Evolutionary conservation across 805 yeast genomes (phyloP), one percentile per base, ranked within the genome.

Genomic region (Ascoidea tarda): DNA sequence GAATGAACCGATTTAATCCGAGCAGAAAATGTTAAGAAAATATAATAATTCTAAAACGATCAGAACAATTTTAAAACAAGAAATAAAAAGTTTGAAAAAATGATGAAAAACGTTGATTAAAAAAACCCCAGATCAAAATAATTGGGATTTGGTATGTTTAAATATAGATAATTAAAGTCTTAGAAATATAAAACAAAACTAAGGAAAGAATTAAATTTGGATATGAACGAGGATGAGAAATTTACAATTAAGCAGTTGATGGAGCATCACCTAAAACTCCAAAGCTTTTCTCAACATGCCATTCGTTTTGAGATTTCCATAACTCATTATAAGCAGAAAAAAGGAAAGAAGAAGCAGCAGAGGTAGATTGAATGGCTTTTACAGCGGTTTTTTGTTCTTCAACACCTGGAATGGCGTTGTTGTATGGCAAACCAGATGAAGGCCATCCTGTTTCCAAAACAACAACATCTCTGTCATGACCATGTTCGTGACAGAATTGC

Each of bases 391-490:
- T 62, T 64, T 81, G 86, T 68, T 80, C 77, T 5, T 58, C 63
- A 32, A 58, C 58, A 21, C 81, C 76, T 48, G 86, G 84, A 45
- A 79, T 80, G 58, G 81, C 79, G 48, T 57, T 55, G 52, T 81
- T 80, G 58, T 70, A 75, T 53, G 73, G 60, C 56, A 69, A 64
- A 60, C 87, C 87, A 58, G 71, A 62, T 28, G 83, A 75, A 60
- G 87, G 87, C 87, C 87, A 81, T 47, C 87, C 87, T 50, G 84
- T 75, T 67, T 81, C 87, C 53, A 80, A 71, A 57, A 81, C 71
- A 56, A 80, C 65, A 12, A 65, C 66, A 16, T 62, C 58, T 64
- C 80, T 79, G 38, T 60, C 56, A 44, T 61, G 55, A 53, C 57
- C 57, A 48, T 56, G 54, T 50, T 54, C 55, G n/a, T 52, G 21